Conservation (phyloP, 2,329 filamentous ascomycete species). For the Aspergillus bombycis region DNA sequence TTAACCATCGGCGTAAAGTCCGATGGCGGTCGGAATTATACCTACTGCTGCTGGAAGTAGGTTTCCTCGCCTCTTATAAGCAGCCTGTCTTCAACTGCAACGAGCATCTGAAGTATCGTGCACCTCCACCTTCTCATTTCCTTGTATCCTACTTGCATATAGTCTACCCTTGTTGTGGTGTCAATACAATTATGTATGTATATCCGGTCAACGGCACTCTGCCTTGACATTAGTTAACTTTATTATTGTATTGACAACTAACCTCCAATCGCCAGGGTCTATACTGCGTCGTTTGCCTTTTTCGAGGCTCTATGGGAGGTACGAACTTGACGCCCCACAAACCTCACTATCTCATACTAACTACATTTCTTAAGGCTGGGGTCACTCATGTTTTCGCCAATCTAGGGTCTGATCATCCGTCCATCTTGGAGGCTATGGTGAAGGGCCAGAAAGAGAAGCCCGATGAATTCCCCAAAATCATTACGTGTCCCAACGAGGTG, state of each 20-base stretch:
- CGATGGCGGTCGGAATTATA: neutral
- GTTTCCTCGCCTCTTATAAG: neutral
- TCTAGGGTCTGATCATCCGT: slow-evolving; percentile 65
- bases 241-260: neutral
- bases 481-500: slow-evolving; percentile 81
- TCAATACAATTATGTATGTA: slow-evolving; percentile 9
- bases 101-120: neutral
- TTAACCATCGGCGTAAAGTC: neutral
- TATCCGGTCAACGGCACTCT: neutral
- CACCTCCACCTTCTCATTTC: neutral
- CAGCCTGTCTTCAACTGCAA: neutral
- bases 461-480: slow-evolving; percentile 69
- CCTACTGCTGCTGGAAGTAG: neutral
- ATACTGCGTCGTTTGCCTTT: slow-evolving; percentile 79
- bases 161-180: neutral
- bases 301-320: slow-evolving; percentile 70
- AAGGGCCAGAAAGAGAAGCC: slow-evolving; percentile 71
- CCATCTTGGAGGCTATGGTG: slow-evolving; percentile 79
- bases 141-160: neutral
- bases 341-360: neutral
- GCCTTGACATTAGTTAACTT: neutral
- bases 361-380: slow-evolving; percentile 45
- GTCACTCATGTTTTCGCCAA: slow-evolving; percentile 58
- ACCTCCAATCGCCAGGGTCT: slow-evolving; percentile 33
- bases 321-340: slow-evolving; percentile 42